Base-by-base conservation (phyloP, 495 filamentous ascomycete species). In the Niebla homalea region DNA sequence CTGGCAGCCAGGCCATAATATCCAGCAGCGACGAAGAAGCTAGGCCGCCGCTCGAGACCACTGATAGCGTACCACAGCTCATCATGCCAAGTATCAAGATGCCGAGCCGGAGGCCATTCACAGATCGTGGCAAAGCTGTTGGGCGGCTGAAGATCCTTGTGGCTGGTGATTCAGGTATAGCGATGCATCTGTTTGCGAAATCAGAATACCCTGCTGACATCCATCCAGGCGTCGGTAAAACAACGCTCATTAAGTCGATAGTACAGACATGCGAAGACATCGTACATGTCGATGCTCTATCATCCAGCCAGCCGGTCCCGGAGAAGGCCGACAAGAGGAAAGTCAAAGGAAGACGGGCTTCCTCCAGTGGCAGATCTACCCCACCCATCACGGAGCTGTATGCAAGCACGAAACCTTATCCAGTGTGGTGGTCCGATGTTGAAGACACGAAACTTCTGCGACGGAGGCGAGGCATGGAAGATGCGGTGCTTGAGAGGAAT, bases 71-170 rank as follows among this genome's bases (percentile, higher is more conserved):
- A 16, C 87, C 90, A 26, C 90, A 97, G 64, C 76, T 99, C 15
- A 84, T 99, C 55, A 99, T 99, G 93, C 92, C 92, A 8, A 94
- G 87, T 62, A 87, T 99, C 57, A 83, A 78, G 56, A 95, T 99
- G 80, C 93, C 92, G 29, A 89, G 82, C 61, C 80, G 92, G 45
- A 76, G 92, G 42, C 92, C 92, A 1, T 97, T 99, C 64, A 97
- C 92, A 7, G 77, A 85, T 46, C 78, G 74, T 52, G 92, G 92
- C 16, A 92, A 85, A 69, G 74, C 71, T 44, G 77, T 97, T 67
- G 90, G 89, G 5, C 76, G 83, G 48, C 68, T 97, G 57, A 97
- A 96, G 70, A 71, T 99, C 19, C 67, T 97, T 48, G 70, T 97
- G 56, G 87, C 88, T 46, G 92, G 92, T 23, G 78, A 84, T 60